These are phyloP conservation scores for Erysiphe neolycopersici DNA, from an alignment of 2,329 filamentous ascomycete genomes.

Conservation along the genomic window DNA sequence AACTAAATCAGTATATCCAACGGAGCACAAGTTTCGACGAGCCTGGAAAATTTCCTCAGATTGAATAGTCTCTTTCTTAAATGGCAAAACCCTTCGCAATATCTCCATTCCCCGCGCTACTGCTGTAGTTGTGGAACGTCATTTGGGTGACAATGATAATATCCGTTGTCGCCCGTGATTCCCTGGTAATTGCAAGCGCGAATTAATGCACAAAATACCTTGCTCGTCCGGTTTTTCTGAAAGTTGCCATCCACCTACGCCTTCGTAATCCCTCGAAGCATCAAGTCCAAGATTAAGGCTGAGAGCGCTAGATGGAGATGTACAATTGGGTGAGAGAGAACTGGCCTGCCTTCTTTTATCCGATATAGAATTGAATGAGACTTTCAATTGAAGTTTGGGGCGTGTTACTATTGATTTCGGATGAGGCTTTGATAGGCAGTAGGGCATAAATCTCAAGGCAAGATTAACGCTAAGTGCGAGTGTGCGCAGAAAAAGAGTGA, in stretches of 20 bases:
- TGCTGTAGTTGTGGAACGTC: too few relatives aligned
- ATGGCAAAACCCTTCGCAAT: too few relatives aligned
- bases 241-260: constrained; percentile 29
- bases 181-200: too few relatives aligned
- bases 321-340: constrained; percentile 13
- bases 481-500: constrained; percentile 31
- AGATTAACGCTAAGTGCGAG: constrained; percentile 37
- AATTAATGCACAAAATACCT: background rate
- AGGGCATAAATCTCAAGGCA: constrained; percentile 27
- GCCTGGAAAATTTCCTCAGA: too few relatives aligned
- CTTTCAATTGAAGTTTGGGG: constrained; percentile 1
- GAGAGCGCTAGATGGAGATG: constrained; percentile 12
- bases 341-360: constrained; percentile 8
- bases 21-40: too few relatives aligned
- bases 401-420: background rate
- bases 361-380: constrained; percentile 1
- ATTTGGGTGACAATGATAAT: too few relatives aligned
- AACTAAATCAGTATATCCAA: too few relatives aligned
- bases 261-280: constrained; percentile 29
- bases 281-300: constrained; percentile 22
- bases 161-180: too few relatives aligned
- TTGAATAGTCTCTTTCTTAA: too few relatives aligned
- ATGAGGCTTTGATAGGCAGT: constrained; percentile 15
- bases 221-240: constrained; percentile 15
- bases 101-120: too few relatives aligned